These are phyloP conservation scores for Trametes maxima DNA, from an alignment of 768 basidiomycete species.

Conservation along the genomic window DNA sequence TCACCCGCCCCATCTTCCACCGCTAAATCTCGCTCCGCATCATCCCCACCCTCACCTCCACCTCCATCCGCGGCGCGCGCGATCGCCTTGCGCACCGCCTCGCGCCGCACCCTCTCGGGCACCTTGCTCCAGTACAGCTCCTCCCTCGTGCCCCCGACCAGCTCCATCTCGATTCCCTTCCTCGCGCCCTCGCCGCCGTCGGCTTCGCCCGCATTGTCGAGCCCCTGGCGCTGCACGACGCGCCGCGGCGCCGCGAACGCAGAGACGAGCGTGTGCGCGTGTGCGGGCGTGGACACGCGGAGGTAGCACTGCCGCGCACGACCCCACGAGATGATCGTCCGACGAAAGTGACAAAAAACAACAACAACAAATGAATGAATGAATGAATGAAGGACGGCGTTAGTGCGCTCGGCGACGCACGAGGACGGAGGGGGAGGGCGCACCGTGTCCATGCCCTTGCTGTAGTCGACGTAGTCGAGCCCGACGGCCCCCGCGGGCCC, in stretches of 20 bases:
- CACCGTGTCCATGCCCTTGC: slow-evolving; percentile 75
- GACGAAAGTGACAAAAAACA: no score
- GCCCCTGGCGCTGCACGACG: slow-evolving; percentile 48
- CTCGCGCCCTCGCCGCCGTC: slow-evolving; percentile 9
- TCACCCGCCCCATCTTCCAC: slow-evolving; percentile 7
- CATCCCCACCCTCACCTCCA: not conserved
- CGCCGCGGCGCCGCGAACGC: slow-evolving; percentile 43
- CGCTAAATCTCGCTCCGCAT: not conserved
- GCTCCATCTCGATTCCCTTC: slow-evolving; percentile 48
- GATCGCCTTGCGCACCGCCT: slow-evolving; percentile 58
- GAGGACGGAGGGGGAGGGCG: no score
- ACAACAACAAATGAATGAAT: no score
- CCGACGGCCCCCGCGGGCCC: slow-evolving; percentile 35
- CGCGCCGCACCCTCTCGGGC: slow-evolving; percentile 66
- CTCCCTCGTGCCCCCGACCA: slow-evolving; percentile 65
- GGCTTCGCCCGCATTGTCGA: slow-evolving; percentile 59
- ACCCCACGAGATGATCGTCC: no score
- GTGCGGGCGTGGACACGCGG: slow-evolving; percentile 57
- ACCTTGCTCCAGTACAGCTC: slow-evolving; percentile 80
- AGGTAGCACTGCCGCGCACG: slow-evolving; percentile 64
- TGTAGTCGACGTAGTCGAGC: slow-evolving; percentile 81
- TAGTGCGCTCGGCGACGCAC: not conserved
- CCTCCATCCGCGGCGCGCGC: not conserved
- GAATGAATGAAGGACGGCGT: not conserved
- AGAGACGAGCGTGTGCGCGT: slow-evolving; percentile 47